Conservation (phyloP, 768 basidiomycete genomes). For the Goffeauzyma gilvescens region DNA sequence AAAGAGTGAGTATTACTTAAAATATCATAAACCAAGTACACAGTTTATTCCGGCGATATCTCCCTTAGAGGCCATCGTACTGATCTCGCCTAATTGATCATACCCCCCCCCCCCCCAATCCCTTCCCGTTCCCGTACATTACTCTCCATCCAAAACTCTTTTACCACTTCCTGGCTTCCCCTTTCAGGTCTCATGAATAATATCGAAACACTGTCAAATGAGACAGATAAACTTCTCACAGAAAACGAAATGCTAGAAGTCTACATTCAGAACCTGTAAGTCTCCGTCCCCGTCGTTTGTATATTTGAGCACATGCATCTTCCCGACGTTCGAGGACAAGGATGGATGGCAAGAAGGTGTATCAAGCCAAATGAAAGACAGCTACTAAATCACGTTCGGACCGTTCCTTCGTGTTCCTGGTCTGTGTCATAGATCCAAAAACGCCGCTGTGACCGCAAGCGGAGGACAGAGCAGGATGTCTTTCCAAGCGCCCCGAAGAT, state of each 20-base stretch:
- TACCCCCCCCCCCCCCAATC: too few relatives aligned
- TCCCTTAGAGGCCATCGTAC: too few relatives aligned
- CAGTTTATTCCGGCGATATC: too few relatives aligned
- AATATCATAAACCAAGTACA: too few relatives aligned
- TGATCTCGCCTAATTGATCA: too few relatives aligned
- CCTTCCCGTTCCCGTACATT: too few relatives aligned
- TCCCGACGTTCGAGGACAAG: too few relatives aligned
- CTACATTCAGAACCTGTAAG: constrained; percentile 28
- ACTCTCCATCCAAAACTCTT: too few relatives aligned
- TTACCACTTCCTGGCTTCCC: neutral
- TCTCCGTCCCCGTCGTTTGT: neutral
- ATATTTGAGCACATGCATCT: too few relatives aligned
- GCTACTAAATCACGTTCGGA: neutral
- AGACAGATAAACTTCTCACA: constrained; percentile 22
- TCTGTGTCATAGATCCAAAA: neutral
- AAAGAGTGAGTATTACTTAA: neutral
- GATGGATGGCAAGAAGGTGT: too few relatives aligned
- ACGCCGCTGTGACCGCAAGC: neutral
- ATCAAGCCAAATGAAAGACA: neutral
- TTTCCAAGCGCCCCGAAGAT: too few relatives aligned
- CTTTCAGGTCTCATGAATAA: constrained; percentile 15
- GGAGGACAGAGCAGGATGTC: too few relatives aligned
- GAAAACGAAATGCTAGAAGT: constrained; percentile 28
- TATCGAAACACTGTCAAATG: constrained; percentile 18
- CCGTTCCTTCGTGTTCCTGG: neutral